A percentile compares a stretch with the other conserved stretches of the same genome.
Evolutionary conservation across 2,329 filamentous ascomycete species (phyloP).

Genomic region (Aspergillus sp.): DNA sequence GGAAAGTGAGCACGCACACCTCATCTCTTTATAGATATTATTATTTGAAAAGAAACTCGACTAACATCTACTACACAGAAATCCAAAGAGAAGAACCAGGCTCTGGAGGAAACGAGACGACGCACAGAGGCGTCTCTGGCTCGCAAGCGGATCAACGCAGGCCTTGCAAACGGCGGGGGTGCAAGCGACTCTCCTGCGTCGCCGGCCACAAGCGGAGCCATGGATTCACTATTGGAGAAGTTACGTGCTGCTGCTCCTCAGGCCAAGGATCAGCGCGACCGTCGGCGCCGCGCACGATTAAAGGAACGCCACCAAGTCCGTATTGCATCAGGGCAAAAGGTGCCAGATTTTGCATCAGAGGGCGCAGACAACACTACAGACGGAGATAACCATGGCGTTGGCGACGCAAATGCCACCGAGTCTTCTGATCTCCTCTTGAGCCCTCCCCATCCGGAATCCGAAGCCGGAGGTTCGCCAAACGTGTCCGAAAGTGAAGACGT

Average conservation of each 20-base stretch:
- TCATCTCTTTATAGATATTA: constrained; percentile 12
- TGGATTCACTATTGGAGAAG: constrained; percentile 96
- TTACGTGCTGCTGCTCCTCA: constrained; percentile 90
- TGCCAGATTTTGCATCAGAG: constrained; percentile 71
- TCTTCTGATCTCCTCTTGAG: constrained; percentile 53
- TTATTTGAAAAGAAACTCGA: constrained; percentile 10
- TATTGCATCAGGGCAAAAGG: constrained; percentile 84
- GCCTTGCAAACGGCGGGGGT: constrained; percentile 65
- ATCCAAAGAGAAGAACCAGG: constrained; percentile 88
- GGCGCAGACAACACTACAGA: constrained; percentile 60
- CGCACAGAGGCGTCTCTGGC: constrained; percentile 92
- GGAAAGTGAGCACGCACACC: constrained; percentile 66
- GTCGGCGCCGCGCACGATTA: constrained; percentile 80
- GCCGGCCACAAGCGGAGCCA: constrained; percentile 80
- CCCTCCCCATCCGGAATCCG: constrained; percentile 48
- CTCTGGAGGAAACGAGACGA: constrained; percentile 77
- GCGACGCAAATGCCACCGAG: constrained; percentile 48
- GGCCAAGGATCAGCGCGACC: constrained; percentile 84
- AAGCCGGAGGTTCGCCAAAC: constrained; percentile 39
- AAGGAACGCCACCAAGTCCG: constrained; percentile 91
- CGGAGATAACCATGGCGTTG: constrained; percentile 44
- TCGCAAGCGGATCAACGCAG: constrained; percentile 71
- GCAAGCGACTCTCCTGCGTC: constrained; percentile 59
- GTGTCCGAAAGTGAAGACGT: constrained; percentile 69
- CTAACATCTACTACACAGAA: constrained; percentile 54